A percentile compares a stretch with the other conserved stretches of the same genome.
Evolutionary conservation across 257 asterid species (phyloP).

Genomic region (Leptodermis oblonga): DNA sequence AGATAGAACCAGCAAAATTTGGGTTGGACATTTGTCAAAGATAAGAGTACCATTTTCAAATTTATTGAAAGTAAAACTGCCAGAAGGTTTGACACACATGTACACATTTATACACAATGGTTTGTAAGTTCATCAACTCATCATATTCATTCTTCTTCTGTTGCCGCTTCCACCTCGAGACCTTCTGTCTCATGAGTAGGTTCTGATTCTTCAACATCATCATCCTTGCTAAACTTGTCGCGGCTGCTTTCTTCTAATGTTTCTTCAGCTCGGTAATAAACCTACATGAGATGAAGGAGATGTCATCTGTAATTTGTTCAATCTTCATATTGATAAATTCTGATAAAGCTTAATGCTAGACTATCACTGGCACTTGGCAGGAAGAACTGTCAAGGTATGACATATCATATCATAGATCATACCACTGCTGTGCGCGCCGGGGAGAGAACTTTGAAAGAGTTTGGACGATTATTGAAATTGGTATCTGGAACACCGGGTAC

Average conservation of each 20-base stretch:
- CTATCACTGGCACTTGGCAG: neutral
- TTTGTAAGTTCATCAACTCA: neutral
- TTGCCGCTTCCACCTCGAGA: neutral
- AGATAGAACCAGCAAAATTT: neutral
- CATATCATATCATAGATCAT: slow-evolving; percentile 20
- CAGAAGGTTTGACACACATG: neutral
- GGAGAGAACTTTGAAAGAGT: slow-evolving; percentile 81
- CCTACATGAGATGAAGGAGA: slow-evolving; percentile 38
- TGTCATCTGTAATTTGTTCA: neutral
- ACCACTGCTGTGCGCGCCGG: slow-evolving; percentile 92
- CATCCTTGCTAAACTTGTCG: slow-evolving; percentile 12
- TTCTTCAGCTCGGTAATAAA: slow-evolving; percentile 69
- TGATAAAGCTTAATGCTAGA: neutral
- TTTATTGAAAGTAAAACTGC: too few relatives aligned
- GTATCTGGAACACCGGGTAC: slow-evolving; percentile 90
- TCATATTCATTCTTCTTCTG: neutral
- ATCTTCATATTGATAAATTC: neutral
- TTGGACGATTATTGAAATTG: slow-evolving; percentile 87
- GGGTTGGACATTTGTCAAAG: too few relatives aligned
- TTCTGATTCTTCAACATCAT: slow-evolving; percentile 12
- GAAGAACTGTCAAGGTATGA: neutral
- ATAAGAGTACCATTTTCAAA: too few relatives aligned
- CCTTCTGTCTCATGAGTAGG: slow-evolving; percentile 3
- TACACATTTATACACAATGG: neutral
- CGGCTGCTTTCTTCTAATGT: slow-evolving; percentile 20